A percentile compares a stretch with the other conserved stretches of the same genome.
phyloP scores from a whole-genome alignment of 2,329 filamentous ascomycete species.

The Cercospora brassicicola region DNA sequence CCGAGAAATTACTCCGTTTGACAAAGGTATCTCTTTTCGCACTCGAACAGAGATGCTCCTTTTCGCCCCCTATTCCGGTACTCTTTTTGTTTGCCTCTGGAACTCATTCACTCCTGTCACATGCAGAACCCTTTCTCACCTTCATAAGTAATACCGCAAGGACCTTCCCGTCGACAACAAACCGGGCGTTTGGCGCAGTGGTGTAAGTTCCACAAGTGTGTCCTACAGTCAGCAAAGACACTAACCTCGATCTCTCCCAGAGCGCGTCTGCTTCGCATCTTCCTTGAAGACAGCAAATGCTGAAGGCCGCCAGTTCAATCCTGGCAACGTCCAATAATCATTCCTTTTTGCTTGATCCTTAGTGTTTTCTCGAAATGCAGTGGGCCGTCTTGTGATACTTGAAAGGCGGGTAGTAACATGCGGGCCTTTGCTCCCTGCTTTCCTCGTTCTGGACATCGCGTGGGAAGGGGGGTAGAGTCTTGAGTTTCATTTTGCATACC shows the following conservation, averaged over 20 bases:
- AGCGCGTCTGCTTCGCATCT: conserved; percentile 15
- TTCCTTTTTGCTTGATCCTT: not conserved
- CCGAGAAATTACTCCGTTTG: no score
- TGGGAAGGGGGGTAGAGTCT: not conserved
- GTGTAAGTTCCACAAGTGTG: not conserved
- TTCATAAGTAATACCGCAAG: no score
- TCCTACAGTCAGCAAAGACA: no score
- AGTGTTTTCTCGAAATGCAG: not conserved
- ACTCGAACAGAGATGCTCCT: no score
- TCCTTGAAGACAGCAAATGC: not conserved
- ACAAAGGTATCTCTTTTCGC: no score
- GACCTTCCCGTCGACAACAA: not conserved
- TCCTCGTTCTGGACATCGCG: not conserved
- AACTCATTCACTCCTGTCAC: not conserved
- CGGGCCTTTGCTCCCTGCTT: no score
- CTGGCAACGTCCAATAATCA: not conserved
- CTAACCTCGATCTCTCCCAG: not conserved
- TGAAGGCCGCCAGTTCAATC: conserved; percentile 13
- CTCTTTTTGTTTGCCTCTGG: no score
- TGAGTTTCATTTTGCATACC: not conserved
- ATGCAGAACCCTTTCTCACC: not conserved
- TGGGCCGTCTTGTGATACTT: not conserved
- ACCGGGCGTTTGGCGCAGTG: conserved; percentile 10
- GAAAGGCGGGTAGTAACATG: no score
- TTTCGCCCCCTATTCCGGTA: no score